These are phyloP conservation scores for Backusella circina DNA, from an alignment of 192 early-diverging fungal species.

Conservation along the genomic window DNA sequence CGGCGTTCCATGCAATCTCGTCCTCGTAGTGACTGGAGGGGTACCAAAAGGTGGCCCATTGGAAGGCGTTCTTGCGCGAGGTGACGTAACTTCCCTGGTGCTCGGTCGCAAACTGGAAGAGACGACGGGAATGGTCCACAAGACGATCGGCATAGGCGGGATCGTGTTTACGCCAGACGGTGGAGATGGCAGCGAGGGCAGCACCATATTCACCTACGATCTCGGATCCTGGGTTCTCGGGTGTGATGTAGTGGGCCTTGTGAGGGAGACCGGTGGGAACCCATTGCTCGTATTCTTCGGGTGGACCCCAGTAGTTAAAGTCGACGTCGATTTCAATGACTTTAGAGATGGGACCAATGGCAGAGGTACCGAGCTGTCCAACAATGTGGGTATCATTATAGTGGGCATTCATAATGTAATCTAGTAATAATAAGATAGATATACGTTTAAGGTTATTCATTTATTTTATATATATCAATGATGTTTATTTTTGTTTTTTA, in stretches of 20 bases:
- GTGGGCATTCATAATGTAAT: constrained; percentile 57
- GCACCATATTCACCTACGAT: constrained; percentile 51
- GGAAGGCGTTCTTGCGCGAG: constrained; percentile 35
- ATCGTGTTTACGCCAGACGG: constrained; percentile 50
- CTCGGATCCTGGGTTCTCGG: constrained; percentile 25
- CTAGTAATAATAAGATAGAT: constrained; percentile 21
- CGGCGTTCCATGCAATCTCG: constrained; percentile 54
- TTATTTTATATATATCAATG: neutral
- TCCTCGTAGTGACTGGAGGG: constrained; percentile 47
- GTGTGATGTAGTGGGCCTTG: constrained; percentile 27
- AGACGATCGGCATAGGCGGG: constrained; percentile 39
- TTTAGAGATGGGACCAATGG: constrained; percentile 30
- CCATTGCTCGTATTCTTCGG: constrained; percentile 44
- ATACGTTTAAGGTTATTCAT: neutral
- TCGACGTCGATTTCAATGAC: constrained; percentile 39
- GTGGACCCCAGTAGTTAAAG: constrained; percentile 56
- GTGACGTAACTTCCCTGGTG: constrained; percentile 33
- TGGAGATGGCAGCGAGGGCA: constrained; percentile 49
- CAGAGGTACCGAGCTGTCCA: constrained; percentile 37
- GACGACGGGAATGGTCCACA: constrained; percentile 41
- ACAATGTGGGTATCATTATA: constrained; percentile 45
- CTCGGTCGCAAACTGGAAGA: constrained; percentile 42
- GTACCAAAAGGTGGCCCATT: constrained; percentile 44
- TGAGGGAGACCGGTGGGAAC: constrained; percentile 34
- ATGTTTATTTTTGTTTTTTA: neutral